Evolutionary conservation across 306 rosid genomes (phyloP).

Genomic region (Acacia confusa): DNA sequence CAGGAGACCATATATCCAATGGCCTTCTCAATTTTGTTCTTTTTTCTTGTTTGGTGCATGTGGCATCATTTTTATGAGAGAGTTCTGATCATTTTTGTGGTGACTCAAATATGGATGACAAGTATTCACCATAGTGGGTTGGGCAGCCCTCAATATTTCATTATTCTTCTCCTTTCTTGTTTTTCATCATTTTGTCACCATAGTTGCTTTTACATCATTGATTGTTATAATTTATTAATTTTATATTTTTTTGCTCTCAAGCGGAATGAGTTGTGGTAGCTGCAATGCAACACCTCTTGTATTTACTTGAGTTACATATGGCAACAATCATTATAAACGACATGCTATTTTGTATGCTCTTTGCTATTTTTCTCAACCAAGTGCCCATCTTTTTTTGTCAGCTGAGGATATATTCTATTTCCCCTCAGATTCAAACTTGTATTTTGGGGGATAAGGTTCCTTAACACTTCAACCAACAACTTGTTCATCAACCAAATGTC

Average conservation of each 20-base stretch:
- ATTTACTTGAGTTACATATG: neutral
- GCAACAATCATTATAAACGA: neutral
- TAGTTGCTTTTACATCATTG: conserved; percentile 20
- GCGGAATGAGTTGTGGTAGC: neutral
- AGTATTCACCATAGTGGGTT: conserved; percentile 26
- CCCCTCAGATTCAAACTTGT: too few species aligned
- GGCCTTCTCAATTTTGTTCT: conserved; percentile 2
- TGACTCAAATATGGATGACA: conserved; percentile 26
- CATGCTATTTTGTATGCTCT: neutral
- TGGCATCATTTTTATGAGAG: neutral
- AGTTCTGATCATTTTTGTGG: conserved; percentile 23
- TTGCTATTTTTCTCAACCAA: neutral
- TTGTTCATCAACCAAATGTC: too few species aligned
- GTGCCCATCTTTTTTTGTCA: too few species aligned
- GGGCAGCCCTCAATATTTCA: conserved; percentile 16
- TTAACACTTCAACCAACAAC: too few species aligned
- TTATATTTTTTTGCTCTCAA: neutral
- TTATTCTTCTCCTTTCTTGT: neutral
- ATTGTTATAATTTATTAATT: conserved; percentile 24
- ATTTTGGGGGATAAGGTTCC: too few species aligned
- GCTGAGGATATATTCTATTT: too few species aligned
- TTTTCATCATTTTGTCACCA: conserved; percentile 33
- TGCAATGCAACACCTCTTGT: neutral
- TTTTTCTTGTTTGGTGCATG: neutral
- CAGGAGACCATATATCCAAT: neutral